phyloP scores from a whole-genome alignment of 768 basidiomycete genomes.

The Leccinellum luteum region DNA sequence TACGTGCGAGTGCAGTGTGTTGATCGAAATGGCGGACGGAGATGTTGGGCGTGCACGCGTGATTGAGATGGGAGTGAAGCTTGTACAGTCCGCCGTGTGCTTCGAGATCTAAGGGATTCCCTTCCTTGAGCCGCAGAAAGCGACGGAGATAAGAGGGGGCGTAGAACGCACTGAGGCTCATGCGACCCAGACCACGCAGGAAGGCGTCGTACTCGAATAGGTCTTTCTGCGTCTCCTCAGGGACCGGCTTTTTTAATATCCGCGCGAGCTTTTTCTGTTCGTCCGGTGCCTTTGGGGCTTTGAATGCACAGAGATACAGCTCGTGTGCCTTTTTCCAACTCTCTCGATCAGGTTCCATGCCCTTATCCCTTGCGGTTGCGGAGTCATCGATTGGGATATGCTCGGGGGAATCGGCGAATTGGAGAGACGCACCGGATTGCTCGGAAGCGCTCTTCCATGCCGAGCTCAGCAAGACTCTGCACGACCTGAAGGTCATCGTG shows the following conservation, averaged over 20 bases:
- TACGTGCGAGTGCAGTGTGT: slow-evolving; percentile 65
- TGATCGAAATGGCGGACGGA: slow-evolving; percentile 76
- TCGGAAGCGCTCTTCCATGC: slow-evolving; percentile 67
- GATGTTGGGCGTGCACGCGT: slow-evolving; percentile 76
- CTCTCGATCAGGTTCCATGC: slow-evolving; percentile 55
- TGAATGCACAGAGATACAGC: slow-evolving; percentile 61
- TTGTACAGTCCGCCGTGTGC: slow-evolving; percentile 84
- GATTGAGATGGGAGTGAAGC: slow-evolving; percentile 86
- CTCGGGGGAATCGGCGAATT: neutral
- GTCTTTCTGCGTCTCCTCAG: slow-evolving; percentile 48
- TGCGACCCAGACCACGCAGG: slow-evolving; percentile 67
- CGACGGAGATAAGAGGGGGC: neutral
- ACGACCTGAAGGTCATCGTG: slow-evolving; percentile 54
- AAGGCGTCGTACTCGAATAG: slow-evolving; percentile 80
- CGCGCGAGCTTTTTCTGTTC: slow-evolving; percentile 59
- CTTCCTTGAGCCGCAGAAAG: slow-evolving; percentile 4
- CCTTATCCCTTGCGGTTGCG: slow-evolving; percentile 27
- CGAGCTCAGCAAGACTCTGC: slow-evolving; percentile 64
- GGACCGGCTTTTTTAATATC: slow-evolving; percentile 49
- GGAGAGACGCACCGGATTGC: slow-evolving; percentile 15
- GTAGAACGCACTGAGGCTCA: slow-evolving; percentile 55
- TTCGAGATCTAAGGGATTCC: slow-evolving; percentile 58
- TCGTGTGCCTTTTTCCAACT: slow-evolving; percentile 67
- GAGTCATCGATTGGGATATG: neutral
- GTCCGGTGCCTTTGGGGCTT: slow-evolving; percentile 44